These are phyloP conservation scores for fission yeast (Schizosaccharomyces pombe) DNA, from an alignment of 805 yeast species.

Conservation along the genomic window DNA sequence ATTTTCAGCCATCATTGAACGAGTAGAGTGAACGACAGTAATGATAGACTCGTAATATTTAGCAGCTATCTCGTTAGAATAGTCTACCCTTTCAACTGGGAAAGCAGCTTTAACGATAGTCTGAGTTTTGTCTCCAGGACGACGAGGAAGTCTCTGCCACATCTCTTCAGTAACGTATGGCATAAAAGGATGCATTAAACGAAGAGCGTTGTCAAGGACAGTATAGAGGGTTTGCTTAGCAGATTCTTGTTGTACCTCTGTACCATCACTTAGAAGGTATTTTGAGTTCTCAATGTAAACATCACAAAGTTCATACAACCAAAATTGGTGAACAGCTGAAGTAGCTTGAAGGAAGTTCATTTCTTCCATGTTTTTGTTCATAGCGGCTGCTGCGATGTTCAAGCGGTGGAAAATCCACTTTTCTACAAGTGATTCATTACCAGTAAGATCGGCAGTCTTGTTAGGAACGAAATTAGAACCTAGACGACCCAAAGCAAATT, in stretches of 20 bases:
- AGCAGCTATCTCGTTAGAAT: conserved; percentile 40
- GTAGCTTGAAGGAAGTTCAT: conserved; percentile 84
- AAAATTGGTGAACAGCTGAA: conserved; percentile 68
- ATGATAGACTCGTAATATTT: conserved; percentile 63
- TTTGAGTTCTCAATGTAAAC: conserved; percentile 96
- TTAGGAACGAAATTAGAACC: conserved; percentile 79
- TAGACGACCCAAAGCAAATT: conserved; percentile 78
- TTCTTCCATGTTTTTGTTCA: conserved; percentile 44
- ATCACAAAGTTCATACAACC: conserved; percentile 88
- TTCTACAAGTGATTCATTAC: conserved; percentile 77
- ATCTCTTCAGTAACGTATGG: conserved; percentile 91
- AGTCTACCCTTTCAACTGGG: conserved; percentile 42
- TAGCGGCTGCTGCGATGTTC: conserved; percentile 39
- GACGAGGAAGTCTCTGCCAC: conserved; percentile 95
- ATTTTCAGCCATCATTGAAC: conserved; percentile 81
- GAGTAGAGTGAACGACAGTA: conserved; percentile 69
- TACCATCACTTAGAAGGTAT: conserved; percentile 74
- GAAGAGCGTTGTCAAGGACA: conserved; percentile 74
- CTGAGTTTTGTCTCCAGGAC: conserved; percentile 41
- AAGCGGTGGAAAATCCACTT: conserved; percentile 87
- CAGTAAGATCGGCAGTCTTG: conserved; percentile 32
- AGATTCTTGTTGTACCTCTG: conserved; percentile 49
- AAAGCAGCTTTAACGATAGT: conserved; percentile 61
- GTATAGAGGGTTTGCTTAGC: conserved; percentile 90
- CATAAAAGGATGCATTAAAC: conserved; percentile 92